A percentile compares a stretch with the other conserved stretches of the same genome.
Evolutionary conservation across 306 rosid species (phyloP).

Genomic region (Cyamopsis tetragonoloba): DNA sequence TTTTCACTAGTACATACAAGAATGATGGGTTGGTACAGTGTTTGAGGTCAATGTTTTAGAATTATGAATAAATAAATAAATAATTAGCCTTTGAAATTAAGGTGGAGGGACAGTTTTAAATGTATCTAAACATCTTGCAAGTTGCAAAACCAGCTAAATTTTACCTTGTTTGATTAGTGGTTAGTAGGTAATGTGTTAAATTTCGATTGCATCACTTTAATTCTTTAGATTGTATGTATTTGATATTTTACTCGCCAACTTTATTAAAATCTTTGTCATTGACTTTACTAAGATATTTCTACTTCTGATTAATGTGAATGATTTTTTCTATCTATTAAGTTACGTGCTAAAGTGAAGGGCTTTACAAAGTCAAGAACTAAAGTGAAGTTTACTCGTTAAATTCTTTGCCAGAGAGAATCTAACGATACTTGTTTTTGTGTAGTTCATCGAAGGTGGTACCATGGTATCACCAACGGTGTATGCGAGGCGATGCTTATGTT

Average conservation of each 20-base stretch:
- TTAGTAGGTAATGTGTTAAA: not conserved
- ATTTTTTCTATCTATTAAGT: too few species aligned
- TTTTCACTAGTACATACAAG: not conserved
- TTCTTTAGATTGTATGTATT: too few species aligned
- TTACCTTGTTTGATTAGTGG: not conserved
- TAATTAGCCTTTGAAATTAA: not conserved
- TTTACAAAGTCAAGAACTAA: too few species aligned
- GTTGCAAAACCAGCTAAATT: not conserved
- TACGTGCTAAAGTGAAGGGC: too few species aligned
- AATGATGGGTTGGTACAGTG: slow-evolving; percentile 1
- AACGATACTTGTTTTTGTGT: slow-evolving; percentile 22
- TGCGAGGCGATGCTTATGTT: slow-evolving; percentile 90
- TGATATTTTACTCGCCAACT: too few species aligned
- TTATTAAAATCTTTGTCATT: too few species aligned
- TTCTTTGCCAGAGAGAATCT: not conserved
- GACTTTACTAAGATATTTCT: too few species aligned
- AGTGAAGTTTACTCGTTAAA: too few species aligned
- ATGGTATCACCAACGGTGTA: slow-evolving; percentile 90
- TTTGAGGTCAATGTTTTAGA: not conserved
- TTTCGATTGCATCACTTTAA: too few species aligned
- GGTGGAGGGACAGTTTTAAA: not conserved
- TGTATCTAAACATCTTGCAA: not conserved
- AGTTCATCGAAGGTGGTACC: slow-evolving; percentile 93
- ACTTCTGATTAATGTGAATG: too few species aligned
- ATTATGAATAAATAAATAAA: not conserved